A percentile compares a stretch with the other conserved stretches of the same genome.
Evolutionary conservation across 2,329 filamentous ascomycete genomes (phyloP).

Genomic region (Aspergillus niger): DNA sequence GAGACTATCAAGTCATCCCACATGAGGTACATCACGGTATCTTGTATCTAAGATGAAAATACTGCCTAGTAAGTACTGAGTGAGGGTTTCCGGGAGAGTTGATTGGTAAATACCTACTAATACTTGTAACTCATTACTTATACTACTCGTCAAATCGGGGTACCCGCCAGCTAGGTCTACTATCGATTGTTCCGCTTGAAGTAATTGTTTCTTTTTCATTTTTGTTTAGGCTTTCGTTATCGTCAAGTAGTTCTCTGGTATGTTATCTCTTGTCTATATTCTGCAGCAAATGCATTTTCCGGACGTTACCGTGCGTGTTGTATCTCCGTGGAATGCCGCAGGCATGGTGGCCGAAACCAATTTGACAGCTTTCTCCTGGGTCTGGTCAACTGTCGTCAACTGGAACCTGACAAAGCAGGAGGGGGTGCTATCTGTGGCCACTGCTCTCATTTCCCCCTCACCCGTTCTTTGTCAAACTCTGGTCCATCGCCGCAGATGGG

Average conservation of each 20-base stretch:
- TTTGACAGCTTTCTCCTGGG: not conserved
- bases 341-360: not conserved
- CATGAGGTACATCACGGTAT: not conserved
- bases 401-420: not conserved
- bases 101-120: not conserved
- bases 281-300: not conserved
- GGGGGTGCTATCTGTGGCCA: not conserved
- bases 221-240: not conserved
- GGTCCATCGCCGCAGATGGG: not conserved
- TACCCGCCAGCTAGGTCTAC: not conserved
- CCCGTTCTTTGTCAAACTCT: constrained; percentile 5
- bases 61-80: not conserved
- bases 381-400: too few species aligned
- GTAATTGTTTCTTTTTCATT: too few species aligned
- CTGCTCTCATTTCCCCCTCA: not conserved
- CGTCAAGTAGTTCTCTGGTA: not conserved
- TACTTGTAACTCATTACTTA: not conserved
- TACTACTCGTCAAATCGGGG: not conserved
- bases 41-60: not conserved
- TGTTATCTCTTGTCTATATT: not conserved
- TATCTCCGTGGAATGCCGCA: not conserved
- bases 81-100: not conserved
- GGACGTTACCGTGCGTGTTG: not conserved
- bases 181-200: not conserved
- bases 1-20: not conserved